Conservation (phyloP, 169 alveolate species). For the Eimeria maxima region DNA sequence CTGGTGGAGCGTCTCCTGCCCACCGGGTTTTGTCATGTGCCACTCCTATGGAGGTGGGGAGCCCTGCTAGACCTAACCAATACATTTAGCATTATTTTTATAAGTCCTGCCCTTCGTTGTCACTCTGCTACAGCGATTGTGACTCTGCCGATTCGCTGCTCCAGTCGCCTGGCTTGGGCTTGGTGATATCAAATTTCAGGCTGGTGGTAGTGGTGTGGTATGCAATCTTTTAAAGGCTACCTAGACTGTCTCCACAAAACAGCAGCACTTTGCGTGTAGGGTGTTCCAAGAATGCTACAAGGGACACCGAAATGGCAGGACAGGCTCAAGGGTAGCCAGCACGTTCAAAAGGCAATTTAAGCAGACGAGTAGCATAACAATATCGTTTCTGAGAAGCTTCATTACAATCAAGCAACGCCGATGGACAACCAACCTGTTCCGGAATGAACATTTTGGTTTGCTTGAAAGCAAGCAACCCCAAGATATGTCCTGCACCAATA, state of each 20-base stretch:
- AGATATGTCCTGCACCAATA: constrained; percentile 19
- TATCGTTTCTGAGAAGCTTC: neutral
- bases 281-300: neutral
- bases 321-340: neutral
- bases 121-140: neutral
- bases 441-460: neutral
- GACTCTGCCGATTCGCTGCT: neutral
- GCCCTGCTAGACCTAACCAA: neutral
- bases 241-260: neutral
- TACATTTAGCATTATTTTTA: neutral
- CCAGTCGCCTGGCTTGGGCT: neutral
- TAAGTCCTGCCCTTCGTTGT: neutral
- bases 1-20: constrained; percentile 31
- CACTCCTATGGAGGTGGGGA: constrained; percentile 35
- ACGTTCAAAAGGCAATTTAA: neutral
- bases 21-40: neutral
- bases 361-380: neutral
- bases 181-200: neutral
- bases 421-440: neutral
- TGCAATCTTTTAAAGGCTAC: neutral
- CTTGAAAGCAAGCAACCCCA: neutral
- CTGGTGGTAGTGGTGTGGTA: neutral
- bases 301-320: neutral
- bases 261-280: neutral
- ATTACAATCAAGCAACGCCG: neutral